Evolutionary conservation across 1,284 basidiomycete species (phyloP), one percentile per base, ranked within the genome.

Genomic region (Apiotrichum gamsii): DNA sequence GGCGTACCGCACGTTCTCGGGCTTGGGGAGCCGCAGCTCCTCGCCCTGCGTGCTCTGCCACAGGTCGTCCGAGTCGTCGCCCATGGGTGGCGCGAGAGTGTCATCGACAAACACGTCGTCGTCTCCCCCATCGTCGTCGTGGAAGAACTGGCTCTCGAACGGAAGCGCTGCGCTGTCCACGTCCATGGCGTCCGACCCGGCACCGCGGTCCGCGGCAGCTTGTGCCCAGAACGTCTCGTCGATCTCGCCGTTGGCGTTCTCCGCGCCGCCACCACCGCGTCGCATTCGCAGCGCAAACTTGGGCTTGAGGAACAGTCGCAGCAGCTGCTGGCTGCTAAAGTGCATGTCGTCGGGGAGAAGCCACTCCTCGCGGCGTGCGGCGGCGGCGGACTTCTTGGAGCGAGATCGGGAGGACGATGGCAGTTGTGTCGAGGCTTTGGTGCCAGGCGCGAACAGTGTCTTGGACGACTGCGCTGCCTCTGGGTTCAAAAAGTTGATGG

Each of bases 71-170:
- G 14, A 58, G 10, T 54, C 59, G 30, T 49, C 58, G 1, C 53
- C 61, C 24, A 56, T 62, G 20, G 76, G 80, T 33, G 80, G 83
- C 32, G 77, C 80, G 50, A 77, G 77, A 11, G 75, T 76, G 59
- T 87, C 87, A 44, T 74, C 74, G 43, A 62, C 61, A 39, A 61
- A 64, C 16, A 85, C 85, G 58, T 86, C 86, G 13, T 83, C 86
- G 58, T 93, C 88, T 52, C 81, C 81, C 58, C 91, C 88, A 53
- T 81, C 81, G 50, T 89, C 88, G 57, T 96, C 94, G 58, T 93
- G 85, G 81, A 97, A 96, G 78, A 97, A 95, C 64, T 97, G 94
- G 0, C 91, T 91, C 58, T 87, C 87, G 72, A 96, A 96, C 0
- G 90, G 91, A 9, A 81, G 76, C 37, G 70, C 55, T 15, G 20